Evolutionary conservation across 192 early-diverging fungal genomes (phyloP).

Genomic region (Umbelopsis sp.): DNA sequence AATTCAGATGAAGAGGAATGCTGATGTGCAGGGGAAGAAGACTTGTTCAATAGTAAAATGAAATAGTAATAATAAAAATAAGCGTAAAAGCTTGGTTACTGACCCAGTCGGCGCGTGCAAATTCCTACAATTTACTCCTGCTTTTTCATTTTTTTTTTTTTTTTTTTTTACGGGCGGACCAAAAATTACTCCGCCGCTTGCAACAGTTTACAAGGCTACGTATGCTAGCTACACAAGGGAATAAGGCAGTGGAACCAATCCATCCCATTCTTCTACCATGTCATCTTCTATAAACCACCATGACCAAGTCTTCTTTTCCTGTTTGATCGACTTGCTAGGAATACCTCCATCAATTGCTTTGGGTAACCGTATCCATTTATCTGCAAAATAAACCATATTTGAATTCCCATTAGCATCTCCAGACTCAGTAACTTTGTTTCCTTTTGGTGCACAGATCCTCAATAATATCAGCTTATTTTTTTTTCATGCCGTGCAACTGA

Average conservation of each 20-base stretch:
- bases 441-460: conserved; percentile 2
- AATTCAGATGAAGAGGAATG: conserved; percentile 4
- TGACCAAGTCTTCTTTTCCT: not conserved
- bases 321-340: not conserved
- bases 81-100: not conserved
- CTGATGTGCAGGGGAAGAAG: not conserved
- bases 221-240: conserved; percentile 17
- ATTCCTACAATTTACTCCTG: too few relatives aligned
- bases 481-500: conserved; percentile 32
- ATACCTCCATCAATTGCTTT: not conserved
- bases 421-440: not conserved
- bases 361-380: not conserved
- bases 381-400: not conserved
- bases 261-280: conserved; percentile 15
- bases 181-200: not conserved
- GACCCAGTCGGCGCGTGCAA: too few relatives aligned
- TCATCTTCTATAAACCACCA: conserved; percentile 17
- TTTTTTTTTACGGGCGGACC: not conserved
- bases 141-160: too few relatives aligned
- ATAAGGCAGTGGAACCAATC: not conserved
- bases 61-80: conserved; percentile 16
- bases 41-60: not conserved
- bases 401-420: not conserved
- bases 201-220: not conserved
- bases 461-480: too few relatives aligned